Conservation (phyloP, 169 alveolate genomes). For the Theileria parva region DNA sequence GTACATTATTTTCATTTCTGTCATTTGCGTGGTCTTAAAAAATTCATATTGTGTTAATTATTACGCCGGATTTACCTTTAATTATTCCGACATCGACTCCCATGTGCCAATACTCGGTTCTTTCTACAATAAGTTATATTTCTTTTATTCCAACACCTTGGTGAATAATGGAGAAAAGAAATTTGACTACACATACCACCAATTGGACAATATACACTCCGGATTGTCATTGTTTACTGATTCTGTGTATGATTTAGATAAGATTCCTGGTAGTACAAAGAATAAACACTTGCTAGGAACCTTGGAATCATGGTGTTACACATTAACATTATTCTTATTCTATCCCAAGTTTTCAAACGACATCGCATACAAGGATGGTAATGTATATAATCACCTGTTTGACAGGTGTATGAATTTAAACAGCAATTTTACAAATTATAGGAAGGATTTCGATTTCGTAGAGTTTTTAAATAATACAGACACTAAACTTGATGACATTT, state of each 20-base stretch:
- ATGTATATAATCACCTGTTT: constrained; percentile 18
- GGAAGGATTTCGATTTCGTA: not conserved
- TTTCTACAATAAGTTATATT: constrained; percentile 9
- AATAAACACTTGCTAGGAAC: constrained; percentile 19
- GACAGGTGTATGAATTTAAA: constrained; percentile 44
- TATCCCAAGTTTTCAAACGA: constrained; percentile 20
- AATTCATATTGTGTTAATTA: not conserved
- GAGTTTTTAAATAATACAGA: not conserved
- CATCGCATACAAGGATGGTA: not conserved
- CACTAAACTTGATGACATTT: constrained; percentile 31
- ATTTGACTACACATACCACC: constrained; percentile 16
- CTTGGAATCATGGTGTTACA: constrained; percentile 28
- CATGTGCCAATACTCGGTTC: constrained; percentile 11
- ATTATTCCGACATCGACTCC: constrained; percentile 3
- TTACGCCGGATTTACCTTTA: constrained; percentile 20
- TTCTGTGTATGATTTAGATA: constrained; percentile 9
- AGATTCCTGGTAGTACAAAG: not conserved
- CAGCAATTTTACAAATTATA: constrained; percentile 11
- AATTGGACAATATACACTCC: constrained; percentile 13
- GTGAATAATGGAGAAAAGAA: constrained; percentile 8
- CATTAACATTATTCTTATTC: constrained; percentile 17
- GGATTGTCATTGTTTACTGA: constrained; percentile 27
- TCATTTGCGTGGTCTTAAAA: not conserved
- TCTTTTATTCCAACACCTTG: constrained; percentile 14
- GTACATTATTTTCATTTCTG: constrained; percentile 15